Conservation (phyloP, 1,284 basidiomycete genomes). For the Rhodotorula sp. region DNA sequence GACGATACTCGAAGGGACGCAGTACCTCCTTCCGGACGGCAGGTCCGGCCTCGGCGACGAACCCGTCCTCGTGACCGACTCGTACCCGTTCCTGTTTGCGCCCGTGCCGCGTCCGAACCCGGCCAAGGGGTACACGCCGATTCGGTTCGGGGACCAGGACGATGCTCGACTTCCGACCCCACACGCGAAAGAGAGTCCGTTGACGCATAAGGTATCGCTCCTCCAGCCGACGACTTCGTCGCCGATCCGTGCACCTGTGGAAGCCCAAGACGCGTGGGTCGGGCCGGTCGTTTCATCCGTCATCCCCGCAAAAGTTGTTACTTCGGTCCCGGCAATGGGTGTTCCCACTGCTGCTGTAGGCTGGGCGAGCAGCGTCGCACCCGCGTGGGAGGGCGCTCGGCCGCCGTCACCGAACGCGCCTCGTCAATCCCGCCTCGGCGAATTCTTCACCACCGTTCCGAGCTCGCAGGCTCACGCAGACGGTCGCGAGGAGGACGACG, state of each 20-base stretch:
- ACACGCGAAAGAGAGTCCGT: background rate
- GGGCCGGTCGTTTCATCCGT: background rate
- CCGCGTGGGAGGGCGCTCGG: constrained; percentile 13
- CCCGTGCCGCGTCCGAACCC: background rate
- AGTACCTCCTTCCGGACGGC: background rate
- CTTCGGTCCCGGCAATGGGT: background rate
- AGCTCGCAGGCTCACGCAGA: background rate
- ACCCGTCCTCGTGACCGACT: background rate
- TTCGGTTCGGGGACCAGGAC: background rate
- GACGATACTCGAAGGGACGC: constrained; percentile 16
- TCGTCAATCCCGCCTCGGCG: constrained; percentile 12
- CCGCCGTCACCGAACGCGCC: background rate
- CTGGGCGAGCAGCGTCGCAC: background rate
- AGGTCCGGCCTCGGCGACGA: background rate
- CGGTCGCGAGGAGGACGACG: background rate
- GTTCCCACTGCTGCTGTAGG: background rate
- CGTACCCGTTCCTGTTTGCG: background rate
- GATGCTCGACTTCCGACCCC: background rate
- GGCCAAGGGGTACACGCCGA: background rate
- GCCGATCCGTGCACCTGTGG: background rate
- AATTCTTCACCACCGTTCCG: constrained; percentile 6
- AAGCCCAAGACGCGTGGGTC: background rate
- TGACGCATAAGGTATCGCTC: background rate
- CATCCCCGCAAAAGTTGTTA: background rate
- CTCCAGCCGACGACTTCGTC: background rate